Percentiles rank a stretch among this genome's conserved stretches.
phyloP scores from a whole-genome alignment of 2,329 filamentous ascomycete genomes.

The Diaporthe batatas region DNA sequence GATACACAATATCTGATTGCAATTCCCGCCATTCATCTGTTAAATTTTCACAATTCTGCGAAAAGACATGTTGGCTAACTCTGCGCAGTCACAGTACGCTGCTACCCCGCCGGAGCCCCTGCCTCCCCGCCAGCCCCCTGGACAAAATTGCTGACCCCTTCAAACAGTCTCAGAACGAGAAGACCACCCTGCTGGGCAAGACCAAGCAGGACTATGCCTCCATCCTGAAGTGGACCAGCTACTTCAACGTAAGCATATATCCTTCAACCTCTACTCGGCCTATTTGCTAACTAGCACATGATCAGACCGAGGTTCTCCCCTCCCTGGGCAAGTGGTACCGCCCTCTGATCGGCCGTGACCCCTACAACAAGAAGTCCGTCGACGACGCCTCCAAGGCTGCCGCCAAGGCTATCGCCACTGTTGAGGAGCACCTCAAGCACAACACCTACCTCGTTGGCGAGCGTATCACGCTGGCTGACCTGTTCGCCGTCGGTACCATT shows the following conservation, averaged over 20 bases:
- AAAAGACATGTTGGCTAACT: constrained; percentile 50
- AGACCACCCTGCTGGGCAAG: constrained; percentile 98
- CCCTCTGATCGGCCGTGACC: constrained; percentile 82
- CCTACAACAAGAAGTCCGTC: constrained; percentile 98
- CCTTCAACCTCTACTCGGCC: neutral
- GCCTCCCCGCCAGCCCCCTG: constrained; percentile 42
- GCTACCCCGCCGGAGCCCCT: constrained; percentile 5
- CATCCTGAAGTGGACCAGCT: constrained; percentile 98
- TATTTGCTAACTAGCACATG: constrained; percentile 24
- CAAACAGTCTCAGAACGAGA: constrained; percentile 90
- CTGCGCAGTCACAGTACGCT: constrained; percentile 41
- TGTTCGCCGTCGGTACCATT: constrained; percentile 85
- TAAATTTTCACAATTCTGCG: constrained; percentile 49
- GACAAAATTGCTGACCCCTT: constrained; percentile 19
- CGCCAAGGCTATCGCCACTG: constrained; percentile 75
- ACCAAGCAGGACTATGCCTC: constrained; percentile 99
- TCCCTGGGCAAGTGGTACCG: constrained; percentile 84
- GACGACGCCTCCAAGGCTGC: constrained; percentile 82
- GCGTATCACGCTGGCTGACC: constrained; percentile 95
- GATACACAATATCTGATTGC: constrained; percentile 87
- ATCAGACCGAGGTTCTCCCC: constrained; percentile 76
- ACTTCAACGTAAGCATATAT: constrained; percentile 75
- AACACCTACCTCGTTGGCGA: constrained; percentile 99
- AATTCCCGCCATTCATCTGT: constrained; percentile 46
- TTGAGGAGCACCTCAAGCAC: constrained; percentile 89